Evolutionary conservation across 2,329 filamentous ascomycete species (phyloP).

Genomic region (Huntiella savannae): DNA sequence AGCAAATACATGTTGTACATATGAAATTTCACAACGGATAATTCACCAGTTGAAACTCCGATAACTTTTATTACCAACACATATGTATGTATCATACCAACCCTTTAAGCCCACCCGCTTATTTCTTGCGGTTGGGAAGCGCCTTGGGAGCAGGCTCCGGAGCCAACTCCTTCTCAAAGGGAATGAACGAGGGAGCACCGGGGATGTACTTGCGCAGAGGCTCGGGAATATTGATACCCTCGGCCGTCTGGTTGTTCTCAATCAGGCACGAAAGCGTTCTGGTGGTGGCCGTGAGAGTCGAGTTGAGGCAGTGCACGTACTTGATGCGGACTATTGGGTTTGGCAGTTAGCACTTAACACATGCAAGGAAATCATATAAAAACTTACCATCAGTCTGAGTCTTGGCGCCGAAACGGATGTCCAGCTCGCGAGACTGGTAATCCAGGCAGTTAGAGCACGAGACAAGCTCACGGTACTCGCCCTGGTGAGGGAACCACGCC

Average conservation of each 20-base stretch:
- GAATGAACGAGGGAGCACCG: conserved; percentile 73
- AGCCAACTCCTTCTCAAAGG: conserved; percentile 68
- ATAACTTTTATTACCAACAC: too few relatives aligned
- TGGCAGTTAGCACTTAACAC: not conserved
- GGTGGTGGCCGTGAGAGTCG: conserved; percentile 77
- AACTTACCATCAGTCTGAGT: conserved; percentile 52
- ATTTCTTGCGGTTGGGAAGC: conserved; percentile 16
- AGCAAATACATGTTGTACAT: too few relatives aligned
- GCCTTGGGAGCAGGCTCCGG: conserved; percentile 35
- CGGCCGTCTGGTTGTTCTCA: conserved; percentile 90
- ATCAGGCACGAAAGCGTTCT: conserved; percentile 84
- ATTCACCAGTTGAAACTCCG: too few relatives aligned
- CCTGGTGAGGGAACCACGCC: conserved; percentile 79
- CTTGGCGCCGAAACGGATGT: conserved; percentile 82
- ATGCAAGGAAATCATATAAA: not conserved
- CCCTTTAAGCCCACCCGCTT: conserved; percentile 1
- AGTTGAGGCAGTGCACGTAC: conserved; percentile 86
- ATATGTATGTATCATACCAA: too few relatives aligned
- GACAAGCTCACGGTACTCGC: conserved; percentile 95
- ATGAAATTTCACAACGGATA: too few relatives aligned
- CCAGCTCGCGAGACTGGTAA: conserved; percentile 84
- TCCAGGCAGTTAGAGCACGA: conserved; percentile 97
- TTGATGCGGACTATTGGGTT: conserved; percentile 41
- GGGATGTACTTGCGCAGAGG: conserved; percentile 78
- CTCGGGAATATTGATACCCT: conserved; percentile 67